Conservation (phyloP, 202 grass and related monocot genomes). For the Cymbopogon flexuosus region DNA sequence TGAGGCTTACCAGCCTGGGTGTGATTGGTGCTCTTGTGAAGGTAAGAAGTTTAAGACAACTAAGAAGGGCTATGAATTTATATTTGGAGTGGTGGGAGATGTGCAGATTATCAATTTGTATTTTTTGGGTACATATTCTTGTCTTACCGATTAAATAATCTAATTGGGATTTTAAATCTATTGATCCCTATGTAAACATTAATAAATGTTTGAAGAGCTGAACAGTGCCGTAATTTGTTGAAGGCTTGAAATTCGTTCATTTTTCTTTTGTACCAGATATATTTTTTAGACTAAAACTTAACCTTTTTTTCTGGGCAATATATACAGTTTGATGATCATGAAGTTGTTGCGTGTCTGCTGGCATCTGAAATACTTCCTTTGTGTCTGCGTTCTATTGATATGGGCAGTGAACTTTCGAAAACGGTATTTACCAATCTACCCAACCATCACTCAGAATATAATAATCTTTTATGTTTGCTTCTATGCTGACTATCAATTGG, state of each 20-base stretch:
- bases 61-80: neutral
- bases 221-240: neutral
- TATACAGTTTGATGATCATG: constrained; percentile 76
- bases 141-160: neutral
- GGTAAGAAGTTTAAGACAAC: constrained; percentile 43
- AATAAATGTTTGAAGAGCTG: neutral
- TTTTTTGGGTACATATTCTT: neutral
- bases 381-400: constrained; percentile 79
- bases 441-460: neutral
- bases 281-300: neutral
- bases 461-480: neutral
- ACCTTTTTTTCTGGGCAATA: neutral
- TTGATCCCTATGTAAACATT: neutral
- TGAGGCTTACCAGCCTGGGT: constrained; percentile 86
- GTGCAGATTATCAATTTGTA: neutral
- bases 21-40: constrained; percentile 96
- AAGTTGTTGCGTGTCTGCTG: constrained; percentile 75
- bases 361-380: constrained; percentile 78
- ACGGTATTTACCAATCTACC: constrained; percentile 46
- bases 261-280: neutral
- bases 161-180: neutral
- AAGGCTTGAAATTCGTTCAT: neutral
- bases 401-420: constrained; percentile 90
- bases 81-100: neutral
- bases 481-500: neutral